These are phyloP conservation scores for Fragaria nilgerrensis DNA, from an alignment of 306 rosid genomes.

Conservation along the genomic window DNA sequence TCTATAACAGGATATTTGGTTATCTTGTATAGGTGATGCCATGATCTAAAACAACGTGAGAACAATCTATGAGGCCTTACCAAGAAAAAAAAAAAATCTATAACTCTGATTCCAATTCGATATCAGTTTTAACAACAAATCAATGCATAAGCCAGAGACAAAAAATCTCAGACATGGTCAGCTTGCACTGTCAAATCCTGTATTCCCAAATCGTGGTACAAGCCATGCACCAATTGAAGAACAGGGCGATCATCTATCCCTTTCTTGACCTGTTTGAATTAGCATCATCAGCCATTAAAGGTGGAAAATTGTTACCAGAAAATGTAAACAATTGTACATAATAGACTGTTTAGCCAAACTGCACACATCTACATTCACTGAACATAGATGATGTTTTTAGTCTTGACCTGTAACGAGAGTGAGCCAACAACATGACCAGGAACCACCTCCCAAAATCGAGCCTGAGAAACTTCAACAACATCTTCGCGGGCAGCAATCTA, in stretches of 20 bases:
- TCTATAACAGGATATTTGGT: background rate
- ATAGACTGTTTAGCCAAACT: background rate
- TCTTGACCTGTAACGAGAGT: slow-evolving; percentile 58
- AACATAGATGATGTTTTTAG: background rate
- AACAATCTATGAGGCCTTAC: background rate
- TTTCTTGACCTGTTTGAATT: slow-evolving; percentile 61
- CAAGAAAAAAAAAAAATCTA: background rate
- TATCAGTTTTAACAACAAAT: background rate
- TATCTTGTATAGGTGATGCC: background rate
- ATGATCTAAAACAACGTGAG: background rate
- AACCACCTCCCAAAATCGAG: slow-evolving; percentile 93
- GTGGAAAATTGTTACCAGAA: background rate
- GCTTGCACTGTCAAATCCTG: slow-evolving; percentile 82
- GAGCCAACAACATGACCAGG: slow-evolving; percentile 93
- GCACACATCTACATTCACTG: background rate
- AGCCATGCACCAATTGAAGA: slow-evolving; percentile 74
- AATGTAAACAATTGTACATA: background rate
- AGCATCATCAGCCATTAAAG: slow-evolving; percentile 25
- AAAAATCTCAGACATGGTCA: slow-evolving; percentile 44
- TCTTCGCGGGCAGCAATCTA: slow-evolving; percentile 80
- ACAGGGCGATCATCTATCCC: slow-evolving; percentile 60
- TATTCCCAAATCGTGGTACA: slow-evolving; percentile 88
- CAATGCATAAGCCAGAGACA: background rate
- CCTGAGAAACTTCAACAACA: slow-evolving; percentile 65
- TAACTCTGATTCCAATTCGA: background rate